Evolutionary conservation across 352 stramenopile genomes (phyloP).

Genomic region (Phytophthora sp.): DNA sequence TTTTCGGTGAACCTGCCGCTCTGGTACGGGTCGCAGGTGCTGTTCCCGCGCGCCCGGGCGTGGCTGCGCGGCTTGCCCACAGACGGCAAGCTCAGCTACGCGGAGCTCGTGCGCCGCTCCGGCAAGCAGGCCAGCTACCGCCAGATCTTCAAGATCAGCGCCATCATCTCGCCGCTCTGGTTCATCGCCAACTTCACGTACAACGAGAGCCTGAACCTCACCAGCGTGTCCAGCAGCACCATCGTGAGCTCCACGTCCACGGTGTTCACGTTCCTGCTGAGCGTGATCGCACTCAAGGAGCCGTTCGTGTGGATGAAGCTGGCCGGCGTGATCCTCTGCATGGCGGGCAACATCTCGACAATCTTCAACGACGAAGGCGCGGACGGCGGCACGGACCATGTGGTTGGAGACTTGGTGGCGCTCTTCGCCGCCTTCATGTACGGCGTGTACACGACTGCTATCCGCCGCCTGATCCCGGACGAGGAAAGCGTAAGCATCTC

Average conservation of each 20-base stretch:
- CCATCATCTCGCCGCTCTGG: slow-evolving; percentile 92
- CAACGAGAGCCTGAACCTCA: slow-evolving; percentile 92
- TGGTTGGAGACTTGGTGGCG: slow-evolving; percentile 67
- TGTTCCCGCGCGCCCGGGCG: slow-evolving; percentile 41
- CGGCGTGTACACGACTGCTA: slow-evolving; percentile 93
- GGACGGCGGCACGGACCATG: slow-evolving; percentile 39
- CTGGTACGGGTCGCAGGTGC: slow-evolving; percentile 67
- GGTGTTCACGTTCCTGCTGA: slow-evolving; percentile 94
- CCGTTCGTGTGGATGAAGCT: slow-evolving; percentile 84
- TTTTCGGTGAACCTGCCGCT: slow-evolving; percentile 87
- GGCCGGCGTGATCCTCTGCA: slow-evolving; percentile 84
- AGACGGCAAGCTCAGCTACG: slow-evolving; percentile 44
- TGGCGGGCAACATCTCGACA: slow-evolving; percentile 88
- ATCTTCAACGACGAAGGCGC: slow-evolving; percentile 70
- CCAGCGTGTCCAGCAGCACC: slow-evolving; percentile 94
- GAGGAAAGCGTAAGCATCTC: slow-evolving; percentile 91
- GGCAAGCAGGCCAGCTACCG: slow-evolving; percentile 43
- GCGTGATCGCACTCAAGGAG: slow-evolving; percentile 81
- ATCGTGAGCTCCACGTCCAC: slow-evolving; percentile 94
- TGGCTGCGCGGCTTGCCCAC: slow-evolving; percentile 47
- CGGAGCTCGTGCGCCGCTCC: slow-evolving; percentile 35
- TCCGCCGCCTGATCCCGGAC: slow-evolving; percentile 78
- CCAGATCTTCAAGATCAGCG: slow-evolving; percentile 55
- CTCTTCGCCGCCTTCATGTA: slow-evolving; percentile 91
- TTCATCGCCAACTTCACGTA: slow-evolving; percentile 96